phyloP scores from a whole-genome alignment of 2,329 filamentous ascomycete genomes.

The Fusarium staphyleae region DNA sequence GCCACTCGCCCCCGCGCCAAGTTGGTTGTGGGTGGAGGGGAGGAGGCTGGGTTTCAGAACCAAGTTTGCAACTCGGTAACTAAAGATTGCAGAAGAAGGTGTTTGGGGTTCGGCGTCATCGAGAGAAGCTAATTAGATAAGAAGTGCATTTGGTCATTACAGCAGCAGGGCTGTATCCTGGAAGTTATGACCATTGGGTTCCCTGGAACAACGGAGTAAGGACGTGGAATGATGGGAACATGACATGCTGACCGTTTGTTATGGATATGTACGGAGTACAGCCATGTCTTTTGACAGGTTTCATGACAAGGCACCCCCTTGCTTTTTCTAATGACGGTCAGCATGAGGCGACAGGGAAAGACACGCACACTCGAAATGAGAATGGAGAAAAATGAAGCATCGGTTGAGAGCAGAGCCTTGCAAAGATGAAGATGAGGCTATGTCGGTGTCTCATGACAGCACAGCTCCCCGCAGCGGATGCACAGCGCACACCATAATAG shows the following conservation, averaged over 20 bases:
- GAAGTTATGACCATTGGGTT: conserved; percentile 1
- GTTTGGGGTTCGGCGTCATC: conserved; percentile 25
- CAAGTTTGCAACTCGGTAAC: conserved; percentile 32
- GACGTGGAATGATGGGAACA: conserved; percentile 18
- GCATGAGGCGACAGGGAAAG: conserved; percentile 1
- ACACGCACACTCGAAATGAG: neutral
- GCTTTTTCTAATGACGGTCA: neutral
- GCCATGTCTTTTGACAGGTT: neutral
- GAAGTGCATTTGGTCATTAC: neutral
- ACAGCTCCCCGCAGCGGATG: conserved; percentile 10
- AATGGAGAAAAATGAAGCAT: neutral
- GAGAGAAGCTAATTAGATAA: conserved; percentile 5
- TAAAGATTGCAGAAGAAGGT: conserved; percentile 4
- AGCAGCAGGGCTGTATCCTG: neutral
- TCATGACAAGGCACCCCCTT: conserved; percentile 24
- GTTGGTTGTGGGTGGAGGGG: conserved; percentile 17
- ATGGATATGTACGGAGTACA: no score
- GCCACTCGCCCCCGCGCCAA: conserved; percentile 21
- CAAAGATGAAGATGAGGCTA: neutral
- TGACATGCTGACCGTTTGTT: conserved; percentile 14
- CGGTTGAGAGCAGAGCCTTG: neutral
- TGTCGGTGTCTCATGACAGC: conserved; percentile 16
- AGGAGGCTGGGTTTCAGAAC: conserved; percentile 30
- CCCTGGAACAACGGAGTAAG: neutral
- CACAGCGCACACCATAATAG: conserved; percentile 12